These are phyloP conservation scores for Fusarium falciforme DNA, from an alignment of 2,329 filamentous ascomycete species.

Conservation along the genomic window DNA sequence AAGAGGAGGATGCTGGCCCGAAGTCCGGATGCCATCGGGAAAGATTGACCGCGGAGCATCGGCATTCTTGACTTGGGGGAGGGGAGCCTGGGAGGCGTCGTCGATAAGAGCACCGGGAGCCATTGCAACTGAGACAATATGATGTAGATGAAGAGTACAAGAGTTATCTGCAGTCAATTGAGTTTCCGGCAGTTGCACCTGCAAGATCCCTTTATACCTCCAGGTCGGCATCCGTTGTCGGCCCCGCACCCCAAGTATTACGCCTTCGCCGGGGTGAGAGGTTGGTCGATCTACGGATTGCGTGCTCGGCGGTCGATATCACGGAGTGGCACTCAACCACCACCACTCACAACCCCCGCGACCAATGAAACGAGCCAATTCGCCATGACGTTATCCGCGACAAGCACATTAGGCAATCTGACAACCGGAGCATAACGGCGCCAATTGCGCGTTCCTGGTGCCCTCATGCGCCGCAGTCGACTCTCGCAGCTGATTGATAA, in stretches of 20 bases:
- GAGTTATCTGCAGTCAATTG: neutral
- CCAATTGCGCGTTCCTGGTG: slow-evolving; percentile 8
- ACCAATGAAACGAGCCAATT: slow-evolving; percentile 14
- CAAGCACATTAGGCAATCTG: slow-evolving; percentile 1
- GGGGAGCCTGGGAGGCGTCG: slow-evolving; percentile 21
- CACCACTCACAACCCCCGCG: slow-evolving; percentile 19
- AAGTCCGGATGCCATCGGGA: slow-evolving; percentile 63
- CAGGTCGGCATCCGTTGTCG: slow-evolving; percentile 21
- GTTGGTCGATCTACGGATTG: slow-evolving; percentile 36
- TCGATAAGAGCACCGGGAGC: slow-evolving; percentile 42
- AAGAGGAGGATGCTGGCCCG: slow-evolving; percentile 79
- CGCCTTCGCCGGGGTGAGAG: slow-evolving; percentile 33
- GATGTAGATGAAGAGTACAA: slow-evolving; percentile 3
- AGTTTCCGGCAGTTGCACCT: neutral
- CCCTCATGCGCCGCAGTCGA: neutral
- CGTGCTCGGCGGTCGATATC: slow-evolving; percentile 42
- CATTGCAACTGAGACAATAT: slow-evolving; percentile 23
- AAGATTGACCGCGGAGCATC: slow-evolving; percentile 49
- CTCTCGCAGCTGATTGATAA: slow-evolving; percentile 14
- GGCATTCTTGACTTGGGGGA: slow-evolving; percentile 38
- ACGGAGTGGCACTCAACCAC: slow-evolving; percentile 40
- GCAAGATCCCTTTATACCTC: slow-evolving; percentile 27
- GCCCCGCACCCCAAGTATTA: slow-evolving; percentile 38
- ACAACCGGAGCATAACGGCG: neutral
- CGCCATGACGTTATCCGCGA: slow-evolving; percentile 28